Base-by-base conservation (phyloP, 768 basidiomycete genomes). In the Coprinopsis sp. region DNA sequence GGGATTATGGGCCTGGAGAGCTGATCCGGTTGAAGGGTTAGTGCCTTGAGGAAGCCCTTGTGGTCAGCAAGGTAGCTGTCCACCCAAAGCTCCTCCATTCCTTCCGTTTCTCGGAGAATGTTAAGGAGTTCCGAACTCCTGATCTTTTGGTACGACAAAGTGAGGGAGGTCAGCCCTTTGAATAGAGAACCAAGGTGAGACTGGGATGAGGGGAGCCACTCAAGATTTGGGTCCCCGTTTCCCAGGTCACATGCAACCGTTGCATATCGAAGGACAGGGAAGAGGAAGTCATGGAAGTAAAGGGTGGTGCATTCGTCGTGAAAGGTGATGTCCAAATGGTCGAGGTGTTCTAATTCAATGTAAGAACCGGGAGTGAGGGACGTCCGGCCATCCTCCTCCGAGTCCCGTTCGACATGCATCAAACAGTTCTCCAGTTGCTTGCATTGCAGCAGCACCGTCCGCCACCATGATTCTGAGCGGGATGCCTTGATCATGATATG, bases 51-150 rank as follows among this genome's bases (percentile, higher is more conserved):
- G 23, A 49, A 49, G 12, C 13, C 19, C 27, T 49, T 43, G 24
- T 49, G 48, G 31, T 49, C 48, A 3, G 24, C 18, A 7, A 49
- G 40, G n/a, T 49, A 49, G 36, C 48, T 49, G 42, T 49, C 48
- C 18, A 49, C 24, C 2, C 43, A 16, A 18, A 49, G 25, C 19
- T 49, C 48, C 36, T 49, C 41, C 33, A 49, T 22, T 18, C 28
- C 33, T 14, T 27, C 33, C 24, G 48, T 44, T 12, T 49, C 24
- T 27, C 28, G 3, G 16, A 49, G 27, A 10, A 49, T 14, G 8
- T 25, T 42, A 33, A 49, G 24, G 24, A 49, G 27, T 11, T 49
- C 48, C 2, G 29, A 34, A 11, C 25, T 30, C 3, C 18, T 25
- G 22, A 49, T 43, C 14, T 43, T 49, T 31, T 49, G 48, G 19